Evolutionary conservation across 305 asterid genomes (phyloP).

Genomic region (Withania somnifera): DNA sequence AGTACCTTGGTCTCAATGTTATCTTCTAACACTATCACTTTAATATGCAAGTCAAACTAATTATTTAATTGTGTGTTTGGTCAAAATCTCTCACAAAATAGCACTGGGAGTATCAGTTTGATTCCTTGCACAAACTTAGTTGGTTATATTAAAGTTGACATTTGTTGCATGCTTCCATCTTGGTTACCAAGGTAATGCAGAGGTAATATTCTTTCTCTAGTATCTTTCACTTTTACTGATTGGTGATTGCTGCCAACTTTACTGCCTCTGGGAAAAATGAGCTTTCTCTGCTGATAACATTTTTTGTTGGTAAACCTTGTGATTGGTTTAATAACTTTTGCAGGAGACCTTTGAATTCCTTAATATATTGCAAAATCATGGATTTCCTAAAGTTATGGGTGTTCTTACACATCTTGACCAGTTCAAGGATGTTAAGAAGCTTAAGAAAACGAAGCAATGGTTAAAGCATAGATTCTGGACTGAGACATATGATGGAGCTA

Average conservation of each 20-base stretch:
- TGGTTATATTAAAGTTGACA: not conserved
- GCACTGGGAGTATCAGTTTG: not conserved
- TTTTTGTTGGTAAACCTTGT: not conserved
- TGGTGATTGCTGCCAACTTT: not conserved
- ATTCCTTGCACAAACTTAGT: not conserved
- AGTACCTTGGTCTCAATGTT: not conserved
- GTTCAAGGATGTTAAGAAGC: slow-evolving; percentile 94
- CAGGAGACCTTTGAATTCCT: slow-evolving; percentile 98
- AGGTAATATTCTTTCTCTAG: not conserved
- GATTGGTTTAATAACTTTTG: slow-evolving; percentile 10
- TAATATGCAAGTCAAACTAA: not conserved
- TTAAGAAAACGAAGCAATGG: slow-evolving; percentile 84
- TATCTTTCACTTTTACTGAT: not conserved
- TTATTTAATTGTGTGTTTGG: not conserved
- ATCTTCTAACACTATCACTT: not conserved
- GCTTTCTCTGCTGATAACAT: not conserved
- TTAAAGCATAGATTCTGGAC: slow-evolving; percentile 99
- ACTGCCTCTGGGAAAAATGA: not conserved
- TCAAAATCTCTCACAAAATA: not conserved
- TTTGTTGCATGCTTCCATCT: not conserved
- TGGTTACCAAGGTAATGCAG: not conserved
- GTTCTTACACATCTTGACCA: slow-evolving; percentile 95
- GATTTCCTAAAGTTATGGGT: slow-evolving; percentile 97
- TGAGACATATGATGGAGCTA: slow-evolving; percentile 95
- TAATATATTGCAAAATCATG: slow-evolving; percentile 91